phyloP scores from a whole-genome alignment of 257 asterid species.

The Apocynum venetum region DNA sequence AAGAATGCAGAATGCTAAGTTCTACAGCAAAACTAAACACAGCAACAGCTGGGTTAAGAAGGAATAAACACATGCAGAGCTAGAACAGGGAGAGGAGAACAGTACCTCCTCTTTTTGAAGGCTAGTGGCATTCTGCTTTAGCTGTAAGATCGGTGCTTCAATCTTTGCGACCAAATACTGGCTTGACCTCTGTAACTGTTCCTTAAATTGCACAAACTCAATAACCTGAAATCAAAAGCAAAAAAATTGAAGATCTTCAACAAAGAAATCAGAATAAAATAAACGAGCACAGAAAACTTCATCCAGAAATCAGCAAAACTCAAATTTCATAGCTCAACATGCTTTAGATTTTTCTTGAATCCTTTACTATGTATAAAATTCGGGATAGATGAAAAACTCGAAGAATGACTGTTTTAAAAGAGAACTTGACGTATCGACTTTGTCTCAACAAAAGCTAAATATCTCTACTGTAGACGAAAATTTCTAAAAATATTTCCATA shows the following conservation, averaged over 20 bases:
- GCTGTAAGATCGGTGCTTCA: conserved; percentile 79
- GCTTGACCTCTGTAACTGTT: conserved; percentile 69
- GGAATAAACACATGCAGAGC: not conserved
- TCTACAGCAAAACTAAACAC: not conserved
- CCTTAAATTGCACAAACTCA: conserved; percentile 94
- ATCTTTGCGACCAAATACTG: conserved; percentile 81
- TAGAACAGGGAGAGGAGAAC: conserved; percentile 2
- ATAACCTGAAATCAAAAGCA: conserved; percentile 46
- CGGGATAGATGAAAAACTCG: not conserved
- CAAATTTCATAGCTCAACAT: not conserved
- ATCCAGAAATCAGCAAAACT: not conserved
- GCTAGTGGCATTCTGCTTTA: conserved; percentile 69
- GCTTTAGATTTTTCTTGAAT: not conserved
- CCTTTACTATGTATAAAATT: not conserved
- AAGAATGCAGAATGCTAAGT: not conserved
- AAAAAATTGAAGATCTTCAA: not conserved
- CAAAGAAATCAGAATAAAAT: not conserved
- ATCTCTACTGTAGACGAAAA: not conserved
- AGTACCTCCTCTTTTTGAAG: conserved; percentile 76
- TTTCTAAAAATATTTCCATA: not conserved
- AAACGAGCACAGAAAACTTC: not conserved
- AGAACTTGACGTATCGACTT: not conserved
- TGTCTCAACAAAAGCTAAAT: not conserved
- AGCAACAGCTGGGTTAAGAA: not conserved
- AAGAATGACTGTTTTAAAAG: not conserved